Base-by-base conservation (phyloP, 2,329 filamentous ascomycete species). In the Chaetothyriales sp. region DNA sequence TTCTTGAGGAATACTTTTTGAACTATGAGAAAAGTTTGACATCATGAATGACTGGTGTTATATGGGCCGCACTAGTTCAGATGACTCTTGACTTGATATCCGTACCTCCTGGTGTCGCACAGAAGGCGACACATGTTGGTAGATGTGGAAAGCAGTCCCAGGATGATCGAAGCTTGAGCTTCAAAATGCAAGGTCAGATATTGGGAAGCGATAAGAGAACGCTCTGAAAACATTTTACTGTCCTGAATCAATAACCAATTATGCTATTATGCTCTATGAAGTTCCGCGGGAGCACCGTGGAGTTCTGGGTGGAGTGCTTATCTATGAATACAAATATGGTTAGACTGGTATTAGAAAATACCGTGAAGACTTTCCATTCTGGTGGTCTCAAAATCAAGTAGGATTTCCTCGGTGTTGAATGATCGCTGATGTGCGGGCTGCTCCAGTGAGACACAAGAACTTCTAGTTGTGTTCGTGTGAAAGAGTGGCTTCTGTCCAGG, bases 181-280 rank as follows among this genome's bases (percentile, higher is more conserved):
- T 25, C 43, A 5, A 44, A 37, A n/a, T 18, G 7, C 29, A 25
- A 33, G 20, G 18, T 22, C 37, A 37, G 18, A n/a, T 47, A 22
- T 46, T 22, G 28, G 18, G 48, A 22, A 49, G 20, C n/a, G 19
- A 29, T 48, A 25, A 18, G 20, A 48, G 53, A 46, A 48, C 43
- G 48, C 18, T n/a, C 19, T 18, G 44, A 10, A 46, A 46, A 20
- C 22, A 20, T 10, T 18, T 46, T 22, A 18, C 19, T 15, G n/a
- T 46, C 22, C 2, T 13, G n/a, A 28, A 15, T 18, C n/a, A 13
- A 46, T 20, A 7, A 18, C 19, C 19, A 46, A 46, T 46, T 22
- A 19, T 20, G n/a, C n/a, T 18, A 47, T 33, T 47, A 29, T 4
- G 18, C 5, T 9, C 5, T 25, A 25, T 20, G 7, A 47, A n/a